These are phyloP conservation scores for Myrmaecium sp. DNA, from an alignment of 2,329 filamentous ascomycete species.

Conservation along the genomic window DNA sequence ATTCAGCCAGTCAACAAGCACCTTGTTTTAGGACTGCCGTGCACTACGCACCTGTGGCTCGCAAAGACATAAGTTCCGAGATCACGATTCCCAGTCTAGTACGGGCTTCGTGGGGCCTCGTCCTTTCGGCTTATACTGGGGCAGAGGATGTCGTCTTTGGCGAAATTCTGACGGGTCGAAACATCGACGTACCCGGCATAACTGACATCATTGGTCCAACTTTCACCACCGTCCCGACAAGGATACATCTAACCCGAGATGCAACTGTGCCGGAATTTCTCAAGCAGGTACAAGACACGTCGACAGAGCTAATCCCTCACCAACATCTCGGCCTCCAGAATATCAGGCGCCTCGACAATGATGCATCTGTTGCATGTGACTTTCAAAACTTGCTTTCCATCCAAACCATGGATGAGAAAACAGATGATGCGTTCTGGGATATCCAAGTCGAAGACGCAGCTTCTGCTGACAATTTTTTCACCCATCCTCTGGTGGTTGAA, in stretches of 20 bases:
- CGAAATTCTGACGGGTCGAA: slow-evolving; percentile 19
- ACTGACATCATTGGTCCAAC: slow-evolving; percentile 20
- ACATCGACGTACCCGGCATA: slow-evolving; percentile 16
- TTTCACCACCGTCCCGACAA: slow-evolving; percentile 23
- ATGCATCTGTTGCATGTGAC: slow-evolving; percentile 17
- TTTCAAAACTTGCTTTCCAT: slow-evolving; percentile 34
- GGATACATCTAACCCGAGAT: too few relatives aligned
- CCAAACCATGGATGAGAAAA: slow-evolving; percentile 20
- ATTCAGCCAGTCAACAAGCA: slow-evolving; percentile 7
- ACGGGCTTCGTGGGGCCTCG: slow-evolving; percentile 16
- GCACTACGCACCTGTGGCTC: slow-evolving; percentile 10
- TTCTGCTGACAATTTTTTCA: slow-evolving; percentile 17
- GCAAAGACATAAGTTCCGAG: slow-evolving; percentile 9
- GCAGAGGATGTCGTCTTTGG: slow-evolving; percentile 17
- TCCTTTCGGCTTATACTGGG: slow-evolving; percentile 12
- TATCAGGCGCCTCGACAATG: slow-evolving; percentile 23
- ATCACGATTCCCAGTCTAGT: slow-evolving; percentile 16
- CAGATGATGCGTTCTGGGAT: slow-evolving; percentile 13
- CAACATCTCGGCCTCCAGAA: slow-evolving; percentile 22
- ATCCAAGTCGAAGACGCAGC: slow-evolving; percentile 13
- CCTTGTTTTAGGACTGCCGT: slow-evolving; percentile 11
- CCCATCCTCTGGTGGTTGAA: slow-evolving; percentile 16
- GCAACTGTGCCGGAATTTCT: too few relatives aligned
- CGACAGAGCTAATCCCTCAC: slow-evolving; percentile 16
- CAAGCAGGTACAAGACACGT: slow-evolving; percentile 8